These are phyloP conservation scores for Xylariomycetidae sp. DNA, from an alignment of 2,329 filamentous ascomycete genomes.

Conservation along the genomic window DNA sequence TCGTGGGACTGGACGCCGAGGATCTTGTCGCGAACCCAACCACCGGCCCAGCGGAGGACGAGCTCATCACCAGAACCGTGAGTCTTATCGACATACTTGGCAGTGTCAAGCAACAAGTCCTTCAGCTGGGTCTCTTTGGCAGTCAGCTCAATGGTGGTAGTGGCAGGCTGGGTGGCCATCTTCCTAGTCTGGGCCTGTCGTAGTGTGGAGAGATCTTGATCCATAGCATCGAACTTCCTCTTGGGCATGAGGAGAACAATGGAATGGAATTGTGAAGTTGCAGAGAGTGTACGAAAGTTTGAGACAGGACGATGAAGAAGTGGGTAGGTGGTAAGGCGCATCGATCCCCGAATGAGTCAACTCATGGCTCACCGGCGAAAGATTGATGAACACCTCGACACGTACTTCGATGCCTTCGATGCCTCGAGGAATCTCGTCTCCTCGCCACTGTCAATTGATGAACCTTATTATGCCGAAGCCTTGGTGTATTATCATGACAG, in stretches of 20 bases:
- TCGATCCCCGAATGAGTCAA: too few relatives aligned
- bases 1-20: conserved; percentile 69
- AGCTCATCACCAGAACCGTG: conserved; percentile 48
- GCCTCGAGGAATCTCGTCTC: too few relatives aligned
- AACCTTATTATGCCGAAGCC: too few relatives aligned
- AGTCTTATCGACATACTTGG: conserved; percentile 57
- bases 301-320: too few relatives aligned
- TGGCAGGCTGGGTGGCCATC: conserved; percentile 23
- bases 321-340: too few relatives aligned
- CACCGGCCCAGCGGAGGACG: conserved; percentile 73
- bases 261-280: conserved; percentile 1
- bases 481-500: too few relatives aligned
- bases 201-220: conserved; percentile 9
- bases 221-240: conserved; percentile 20
- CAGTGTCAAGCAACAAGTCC: conserved; percentile 77
- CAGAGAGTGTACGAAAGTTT: not conserved
- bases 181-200: conserved; percentile 19
- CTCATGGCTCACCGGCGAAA: too few relatives aligned
- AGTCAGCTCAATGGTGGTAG: conserved; percentile 50
- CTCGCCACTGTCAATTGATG: too few relatives aligned
- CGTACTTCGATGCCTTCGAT: too few relatives aligned
- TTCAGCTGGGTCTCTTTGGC: conserved; percentile 68
- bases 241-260: conserved; percentile 24
- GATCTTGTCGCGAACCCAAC: conserved; percentile 84
- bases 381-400: too few relatives aligned